phyloP scores from a whole-genome alignment of 331 rosid genomes.

The Spiraea crenata region DNA sequence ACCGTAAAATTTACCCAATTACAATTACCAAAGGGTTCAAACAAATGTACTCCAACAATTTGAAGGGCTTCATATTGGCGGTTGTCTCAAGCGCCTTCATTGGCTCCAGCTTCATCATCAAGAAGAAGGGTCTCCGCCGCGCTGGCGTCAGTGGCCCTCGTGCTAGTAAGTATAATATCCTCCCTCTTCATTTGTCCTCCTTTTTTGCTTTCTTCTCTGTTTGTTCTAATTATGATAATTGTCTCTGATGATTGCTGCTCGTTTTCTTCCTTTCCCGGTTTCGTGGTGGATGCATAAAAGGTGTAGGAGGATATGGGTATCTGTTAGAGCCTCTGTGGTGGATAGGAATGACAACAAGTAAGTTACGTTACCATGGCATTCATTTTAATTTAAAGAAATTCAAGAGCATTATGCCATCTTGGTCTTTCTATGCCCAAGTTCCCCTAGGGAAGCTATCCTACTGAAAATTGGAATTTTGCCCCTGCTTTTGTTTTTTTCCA shows the following conservation, averaged over 20 bases:
- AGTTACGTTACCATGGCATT: slow-evolving; percentile 15
- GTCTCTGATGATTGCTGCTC: background rate
- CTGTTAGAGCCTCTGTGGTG: slow-evolving; percentile 74
- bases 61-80: slow-evolving; percentile 69
- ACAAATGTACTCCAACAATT: slow-evolving; percentile 52
- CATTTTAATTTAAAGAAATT: background rate
- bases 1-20: background rate
- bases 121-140: slow-evolving; percentile 83
- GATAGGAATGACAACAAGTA: slow-evolving; percentile 75
- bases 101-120: slow-evolving; percentile 86
- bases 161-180: slow-evolving; percentile 40
- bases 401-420: background rate
- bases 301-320: slow-evolving; percentile 93
- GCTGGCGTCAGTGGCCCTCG: slow-evolving; percentile 52
- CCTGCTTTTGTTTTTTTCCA: background rate
- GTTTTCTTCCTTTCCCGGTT: background rate
- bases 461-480: background rate
- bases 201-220: background rate
- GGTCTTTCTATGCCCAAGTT: background rate
- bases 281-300: slow-evolving; percentile 14
- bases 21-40: too few relatives aligned
- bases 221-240: too few relatives aligned
- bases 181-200: background rate
- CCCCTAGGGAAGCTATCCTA: background rate
- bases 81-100: slow-evolving; percentile 76